Evolutionary conservation across 495 filamentous ascomycete species (phyloP).

Genomic region (Friedmanniomyces simplex): DNA sequence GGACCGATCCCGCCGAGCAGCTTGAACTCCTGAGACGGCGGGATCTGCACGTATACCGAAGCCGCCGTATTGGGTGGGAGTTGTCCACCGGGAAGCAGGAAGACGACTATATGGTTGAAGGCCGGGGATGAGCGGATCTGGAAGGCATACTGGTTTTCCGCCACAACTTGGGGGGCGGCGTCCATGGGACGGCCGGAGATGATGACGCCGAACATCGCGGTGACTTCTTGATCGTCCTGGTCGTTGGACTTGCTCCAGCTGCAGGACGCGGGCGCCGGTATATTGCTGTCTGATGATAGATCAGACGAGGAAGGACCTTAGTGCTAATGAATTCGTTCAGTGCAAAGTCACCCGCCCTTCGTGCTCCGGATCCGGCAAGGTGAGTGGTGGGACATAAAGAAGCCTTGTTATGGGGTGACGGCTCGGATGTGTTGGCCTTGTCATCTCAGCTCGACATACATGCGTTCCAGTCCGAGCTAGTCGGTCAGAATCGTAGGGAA

Average conservation of each 20-base stretch:
- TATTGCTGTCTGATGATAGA: neutral
- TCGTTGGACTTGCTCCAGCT: neutral
- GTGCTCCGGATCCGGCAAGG: too few relatives aligned
- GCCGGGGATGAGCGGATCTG: conserved; percentile 41
- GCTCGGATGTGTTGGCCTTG: too few relatives aligned
- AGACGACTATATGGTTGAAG: conserved; percentile 77
- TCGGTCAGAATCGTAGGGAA: too few relatives aligned
- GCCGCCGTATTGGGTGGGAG: conserved; percentile 71
- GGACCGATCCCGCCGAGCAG: conserved; percentile 81
- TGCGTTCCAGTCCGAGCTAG: too few relatives aligned
- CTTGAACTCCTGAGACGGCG: conserved; percentile 48
- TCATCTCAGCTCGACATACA: too few relatives aligned
- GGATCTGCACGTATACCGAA: conserved; percentile 74
- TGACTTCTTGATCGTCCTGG: neutral
- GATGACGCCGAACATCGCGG: conserved; percentile 33
- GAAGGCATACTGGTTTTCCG: conserved; percentile 59
- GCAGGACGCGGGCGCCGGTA: neutral
- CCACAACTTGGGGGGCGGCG: conserved; percentile 49
- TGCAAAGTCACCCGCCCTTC: too few relatives aligned
- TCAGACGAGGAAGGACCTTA: too few relatives aligned
- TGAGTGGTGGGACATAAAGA: too few relatives aligned
- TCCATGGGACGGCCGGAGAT: conserved; percentile 47
- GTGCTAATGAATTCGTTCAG: too few relatives aligned
- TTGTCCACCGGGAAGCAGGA: conserved; percentile 68
- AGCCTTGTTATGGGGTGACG: too few relatives aligned